Conservation (phyloP, 306 rosid genomes). For the Trifolium pratense region DNA sequence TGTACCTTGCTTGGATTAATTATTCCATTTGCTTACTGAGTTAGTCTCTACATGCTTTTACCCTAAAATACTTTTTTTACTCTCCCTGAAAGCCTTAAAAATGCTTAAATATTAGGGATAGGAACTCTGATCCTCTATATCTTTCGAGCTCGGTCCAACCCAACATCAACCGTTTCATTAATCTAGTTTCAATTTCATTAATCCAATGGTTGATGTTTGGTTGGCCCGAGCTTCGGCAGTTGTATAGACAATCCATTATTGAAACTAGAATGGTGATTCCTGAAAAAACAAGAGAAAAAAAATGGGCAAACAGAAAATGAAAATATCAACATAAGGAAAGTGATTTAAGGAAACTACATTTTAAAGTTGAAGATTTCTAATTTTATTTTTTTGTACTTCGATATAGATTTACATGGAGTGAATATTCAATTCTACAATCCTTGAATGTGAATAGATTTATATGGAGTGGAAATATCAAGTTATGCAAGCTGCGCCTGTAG, state of each 20-base stretch:
- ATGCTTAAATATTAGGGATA: not conserved
- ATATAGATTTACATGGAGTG: not conserved
- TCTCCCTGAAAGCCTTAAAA: not conserved
- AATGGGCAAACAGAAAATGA: not conserved
- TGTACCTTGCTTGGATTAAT: conserved; percentile 15
- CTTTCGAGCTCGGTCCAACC: not conserved
- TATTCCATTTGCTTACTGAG: conserved; percentile 12
- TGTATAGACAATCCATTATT: not conserved
- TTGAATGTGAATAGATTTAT: no score
- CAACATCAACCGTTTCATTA: not conserved
- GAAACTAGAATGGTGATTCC: not conserved
- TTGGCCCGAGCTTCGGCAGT: not conserved
- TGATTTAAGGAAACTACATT: no score
- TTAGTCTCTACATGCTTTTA: not conserved
- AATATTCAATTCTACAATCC: not conserved
- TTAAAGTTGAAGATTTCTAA: no score
- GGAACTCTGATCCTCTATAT: not conserved
- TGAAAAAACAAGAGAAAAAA: not conserved
- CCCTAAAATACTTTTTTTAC: not conserved
- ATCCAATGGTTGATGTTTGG: not conserved
- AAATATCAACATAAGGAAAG: no score
- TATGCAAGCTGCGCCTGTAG: no score
- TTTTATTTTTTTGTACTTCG: no score
- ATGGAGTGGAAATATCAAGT: no score
- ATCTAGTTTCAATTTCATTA: not conserved